phyloP scores from a whole-genome alignment of 2,329 filamentous ascomycete genomes.

The Emergomyces orientalis region DNA sequence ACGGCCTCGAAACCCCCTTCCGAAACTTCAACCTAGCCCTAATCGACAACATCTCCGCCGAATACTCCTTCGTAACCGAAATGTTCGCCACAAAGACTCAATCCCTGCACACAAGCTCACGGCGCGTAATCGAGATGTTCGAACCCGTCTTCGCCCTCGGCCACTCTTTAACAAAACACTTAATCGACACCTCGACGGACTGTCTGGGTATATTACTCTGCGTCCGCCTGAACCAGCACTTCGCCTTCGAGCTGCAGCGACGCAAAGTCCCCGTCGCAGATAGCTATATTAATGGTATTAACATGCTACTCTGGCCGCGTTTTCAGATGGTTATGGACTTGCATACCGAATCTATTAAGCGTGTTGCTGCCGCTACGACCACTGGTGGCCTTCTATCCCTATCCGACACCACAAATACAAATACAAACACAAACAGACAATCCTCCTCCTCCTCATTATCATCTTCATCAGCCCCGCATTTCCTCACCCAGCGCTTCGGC shows the following conservation, averaged over 20 bases:
- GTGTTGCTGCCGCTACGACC: constrained; percentile 38
- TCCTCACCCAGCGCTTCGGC: constrained; percentile 88
- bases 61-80: constrained; percentile 85
- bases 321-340: constrained; percentile 90
- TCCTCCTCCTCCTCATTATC: constrained; percentile 20
- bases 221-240: constrained; percentile 84
- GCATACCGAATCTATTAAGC: constrained; percentile 78
- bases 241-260: constrained; percentile 87
- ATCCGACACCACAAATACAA: neutral
- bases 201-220: constrained; percentile 81
- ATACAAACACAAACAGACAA: constrained; percentile 25
- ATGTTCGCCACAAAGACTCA: constrained; percentile 68
- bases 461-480: constrained; percentile 60
- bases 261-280: constrained; percentile 84
- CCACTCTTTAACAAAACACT: constrained; percentile 61
- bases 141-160: constrained; percentile 82
- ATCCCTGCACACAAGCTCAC: constrained; percentile 66
- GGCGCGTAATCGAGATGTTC: constrained; percentile 80
- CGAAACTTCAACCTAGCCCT: constrained; percentile 90
- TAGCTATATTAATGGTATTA: constrained; percentile 84
- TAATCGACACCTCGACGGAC: constrained; percentile 70
- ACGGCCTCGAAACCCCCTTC: constrained; percentile 86
- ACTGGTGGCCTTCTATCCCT: constrained; percentile 34
- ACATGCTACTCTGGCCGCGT: constrained; percentile 93
- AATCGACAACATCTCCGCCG: constrained; percentile 85